Conservation (phyloP, 73 alveolate species). For the Loxodes magnus region DNA sequence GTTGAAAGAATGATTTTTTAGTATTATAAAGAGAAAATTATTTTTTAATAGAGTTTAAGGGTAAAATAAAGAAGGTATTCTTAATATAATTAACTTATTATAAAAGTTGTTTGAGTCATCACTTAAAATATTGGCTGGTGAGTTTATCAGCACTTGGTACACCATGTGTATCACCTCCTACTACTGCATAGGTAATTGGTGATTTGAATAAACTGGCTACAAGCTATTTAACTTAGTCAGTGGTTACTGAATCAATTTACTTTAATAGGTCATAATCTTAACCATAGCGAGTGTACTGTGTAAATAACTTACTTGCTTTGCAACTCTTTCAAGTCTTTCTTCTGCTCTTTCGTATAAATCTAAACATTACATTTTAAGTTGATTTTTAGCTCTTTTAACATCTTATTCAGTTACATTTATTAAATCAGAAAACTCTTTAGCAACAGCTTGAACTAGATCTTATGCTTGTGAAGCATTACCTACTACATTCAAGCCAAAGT, state of each 20-base stretch:
- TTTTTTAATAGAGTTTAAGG: no score
- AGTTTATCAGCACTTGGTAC: background rate
- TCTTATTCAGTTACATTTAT: slow-evolving; percentile 2
- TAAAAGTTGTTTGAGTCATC: no score
- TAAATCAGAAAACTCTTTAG: background rate
- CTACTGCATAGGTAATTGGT: background rate
- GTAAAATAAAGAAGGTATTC: no score
- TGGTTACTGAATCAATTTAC: background rate
- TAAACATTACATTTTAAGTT: background rate
- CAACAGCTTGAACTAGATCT: slow-evolving; percentile 19
- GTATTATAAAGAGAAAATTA: no score
- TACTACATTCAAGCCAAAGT: slow-evolving; percentile 20
- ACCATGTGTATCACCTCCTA: slow-evolving; percentile 6
- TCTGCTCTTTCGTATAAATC: background rate
- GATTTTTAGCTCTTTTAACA: background rate
- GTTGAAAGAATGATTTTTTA: no score
- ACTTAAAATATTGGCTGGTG: no score
- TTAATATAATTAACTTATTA: no score
- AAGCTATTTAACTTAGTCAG: background rate
- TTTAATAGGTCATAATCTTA: background rate
- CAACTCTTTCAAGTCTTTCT: background rate
- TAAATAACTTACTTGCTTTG: background rate
- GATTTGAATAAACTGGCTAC: background rate
- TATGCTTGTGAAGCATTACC: slow-evolving; percentile 19
- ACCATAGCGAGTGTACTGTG: background rate